Percentiles rank a stretch among this genome's conserved stretches.
phyloP scores from a whole-genome alignment of 83 land plant genomes.

The Isoetes engelmannii region DNA sequence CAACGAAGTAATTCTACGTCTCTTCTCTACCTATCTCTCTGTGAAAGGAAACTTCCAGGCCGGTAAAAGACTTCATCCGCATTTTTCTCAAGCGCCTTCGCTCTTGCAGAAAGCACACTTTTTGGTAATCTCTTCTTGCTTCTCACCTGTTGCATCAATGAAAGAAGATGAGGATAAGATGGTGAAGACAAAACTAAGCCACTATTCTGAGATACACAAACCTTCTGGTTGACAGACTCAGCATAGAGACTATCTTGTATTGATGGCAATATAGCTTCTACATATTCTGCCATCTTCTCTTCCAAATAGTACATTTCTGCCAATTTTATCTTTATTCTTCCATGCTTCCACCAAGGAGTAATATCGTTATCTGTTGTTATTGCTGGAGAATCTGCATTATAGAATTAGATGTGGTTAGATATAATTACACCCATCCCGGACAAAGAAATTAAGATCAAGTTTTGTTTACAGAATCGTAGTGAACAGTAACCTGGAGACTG shows the following conservation, averaged over 20 bases:
- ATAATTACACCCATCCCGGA: neutral
- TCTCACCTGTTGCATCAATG: conserved; percentile 33
- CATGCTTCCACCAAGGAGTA: conserved; percentile 59
- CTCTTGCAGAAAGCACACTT: conserved; percentile 49
- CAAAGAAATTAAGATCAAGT: neutral
- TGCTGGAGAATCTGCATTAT: conserved; percentile 9
- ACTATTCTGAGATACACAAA: neutral
- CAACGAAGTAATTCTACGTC: neutral
- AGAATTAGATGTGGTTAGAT: conserved; percentile 11
- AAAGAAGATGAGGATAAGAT: neutral
- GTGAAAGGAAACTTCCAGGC: conserved; percentile 45
- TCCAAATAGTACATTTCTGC: conserved; percentile 48
- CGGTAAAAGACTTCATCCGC: conserved; percentile 50
- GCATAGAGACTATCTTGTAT: conserved; percentile 53
- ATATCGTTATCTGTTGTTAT: conserved; percentile 16
- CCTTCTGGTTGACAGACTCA: conserved; percentile 39
- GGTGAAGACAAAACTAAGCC: neutral
- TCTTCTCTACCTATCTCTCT: conserved; percentile 43
- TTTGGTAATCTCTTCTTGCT: conserved; percentile 41
- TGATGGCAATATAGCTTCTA: conserved; percentile 46
- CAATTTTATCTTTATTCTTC: conserved; percentile 46
- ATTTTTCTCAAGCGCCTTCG: conserved; percentile 46
- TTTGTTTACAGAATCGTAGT: neutral
- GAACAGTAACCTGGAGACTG: conserved; percentile 8
- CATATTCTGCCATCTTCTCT: conserved; percentile 46